phyloP scores from a whole-genome alignment of 2,329 filamentous ascomycete genomes.

The Alternaria viburni region DNA sequence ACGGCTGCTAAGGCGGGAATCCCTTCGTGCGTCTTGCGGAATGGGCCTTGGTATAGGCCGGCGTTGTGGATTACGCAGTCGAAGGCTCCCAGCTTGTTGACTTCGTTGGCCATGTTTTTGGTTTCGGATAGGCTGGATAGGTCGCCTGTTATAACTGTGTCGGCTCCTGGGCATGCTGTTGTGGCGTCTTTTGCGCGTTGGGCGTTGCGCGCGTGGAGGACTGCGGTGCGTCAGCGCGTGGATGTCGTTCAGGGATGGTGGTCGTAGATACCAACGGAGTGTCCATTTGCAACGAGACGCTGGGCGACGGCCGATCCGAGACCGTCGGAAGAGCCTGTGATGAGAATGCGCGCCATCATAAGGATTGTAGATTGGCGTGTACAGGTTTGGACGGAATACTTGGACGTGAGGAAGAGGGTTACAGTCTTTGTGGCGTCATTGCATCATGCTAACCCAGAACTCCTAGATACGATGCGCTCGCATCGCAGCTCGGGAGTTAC shows the following conservation, averaged over 20 bases:
- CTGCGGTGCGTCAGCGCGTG: slow-evolving; percentile 8
- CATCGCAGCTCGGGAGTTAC: background rate
- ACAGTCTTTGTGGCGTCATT: background rate
- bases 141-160: slow-evolving; percentile 60
- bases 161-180: slow-evolving; percentile 57
- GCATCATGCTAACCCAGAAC: background rate
- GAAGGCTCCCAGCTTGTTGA: slow-evolving; percentile 58
- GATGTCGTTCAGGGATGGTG: too few relatives aligned
- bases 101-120: slow-evolving; percentile 58
- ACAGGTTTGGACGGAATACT: background rate
- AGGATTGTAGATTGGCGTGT: background rate
- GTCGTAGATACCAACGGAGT: slow-evolving; percentile 52
- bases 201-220: slow-evolving; percentile 64
- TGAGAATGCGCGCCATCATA: slow-evolving; percentile 57
- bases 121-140: slow-evolving; percentile 59
- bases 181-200: slow-evolving; percentile 59
- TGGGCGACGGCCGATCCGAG: slow-evolving; percentile 61
- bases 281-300: slow-evolving; percentile 58
- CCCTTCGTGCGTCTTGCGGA: slow-evolving; percentile 54
- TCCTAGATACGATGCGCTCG: background rate
- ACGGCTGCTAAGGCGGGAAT: slow-evolving; percentile 61
- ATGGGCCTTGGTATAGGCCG: slow-evolving; percentile 55
- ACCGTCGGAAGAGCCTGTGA: slow-evolving; percentile 66
- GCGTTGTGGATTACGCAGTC: slow-evolving; percentile 67
- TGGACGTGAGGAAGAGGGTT: background rate